A percentile compares a stretch with the other conserved stretches of the same genome.
Conservation (phyloP, 768 basidiomycete genomes). For the Kondoa malvinella region DNA sequence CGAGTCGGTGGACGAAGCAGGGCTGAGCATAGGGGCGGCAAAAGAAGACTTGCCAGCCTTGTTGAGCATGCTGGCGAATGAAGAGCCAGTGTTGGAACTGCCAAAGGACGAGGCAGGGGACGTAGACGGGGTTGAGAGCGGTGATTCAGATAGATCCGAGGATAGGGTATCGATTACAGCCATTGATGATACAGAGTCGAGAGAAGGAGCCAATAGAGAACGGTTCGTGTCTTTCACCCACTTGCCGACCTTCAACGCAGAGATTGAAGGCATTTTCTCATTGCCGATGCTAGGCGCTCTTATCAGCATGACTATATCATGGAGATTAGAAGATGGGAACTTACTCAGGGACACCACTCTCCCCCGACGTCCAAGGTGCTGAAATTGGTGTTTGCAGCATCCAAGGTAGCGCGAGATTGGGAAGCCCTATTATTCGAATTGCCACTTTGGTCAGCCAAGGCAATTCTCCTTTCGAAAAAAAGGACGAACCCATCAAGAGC, state of each 20-base stretch:
- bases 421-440: background rate
- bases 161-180: conserved; percentile 1
- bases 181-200: background rate
- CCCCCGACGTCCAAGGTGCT: background rate
- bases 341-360: conserved; percentile 14
- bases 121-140: background rate
- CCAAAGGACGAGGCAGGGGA: background rate
- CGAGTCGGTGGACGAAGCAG: background rate
- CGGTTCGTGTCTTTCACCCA: background rate
- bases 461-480: background rate
- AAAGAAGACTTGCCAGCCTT: background rate
- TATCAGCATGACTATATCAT: background rate
- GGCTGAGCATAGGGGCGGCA: background rate
- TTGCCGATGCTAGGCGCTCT: background rate
- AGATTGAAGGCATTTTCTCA: background rate
- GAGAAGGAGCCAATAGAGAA: background rate
- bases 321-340: background rate
- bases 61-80: background rate
- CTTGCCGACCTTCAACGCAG: background rate
- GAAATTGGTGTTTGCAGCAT: background rate
- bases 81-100: background rate
- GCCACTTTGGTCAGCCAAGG: too few species aligned
- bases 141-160: background rate
- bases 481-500: background rate
- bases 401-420: background rate